Evolutionary conservation across 495 filamentous ascomycete species (phyloP), one percentile per base, ranked within the genome.

Genomic region (Cetradonia linearis): DNA sequence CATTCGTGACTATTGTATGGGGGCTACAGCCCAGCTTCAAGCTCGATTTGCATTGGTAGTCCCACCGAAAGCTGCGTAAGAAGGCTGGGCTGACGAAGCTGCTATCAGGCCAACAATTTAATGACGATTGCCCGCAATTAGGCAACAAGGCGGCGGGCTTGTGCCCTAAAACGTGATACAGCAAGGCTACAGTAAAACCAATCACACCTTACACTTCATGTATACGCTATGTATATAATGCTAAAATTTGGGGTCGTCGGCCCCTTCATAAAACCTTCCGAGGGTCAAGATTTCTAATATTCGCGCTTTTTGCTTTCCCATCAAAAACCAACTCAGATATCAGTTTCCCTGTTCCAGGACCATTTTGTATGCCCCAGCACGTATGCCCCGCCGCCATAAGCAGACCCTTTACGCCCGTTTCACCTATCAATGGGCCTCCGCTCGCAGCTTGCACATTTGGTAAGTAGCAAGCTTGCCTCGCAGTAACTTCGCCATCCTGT

Each of bases 321-420:
- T 94, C 89, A 67, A 91, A 86, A 5, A 94, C 75, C 71, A 93
- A 81, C 68, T 92, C 89, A 60, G 86, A 88, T 74, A 98, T 86
- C 38, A 95, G 72, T 76, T 86, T 89, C 5, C 92, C 93, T 23
- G 91, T 96, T 8, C 83, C 94, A 5, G 91, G 90, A 3, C 84
- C 90, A 77, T 98, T 98, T 71, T 96, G 92, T 55, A 98, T 95
- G 18, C 61, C 61, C 93, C 93, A 97, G 72, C 93, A 97, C 4
- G 89, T 95, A 73, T 98, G 93, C 14, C 93, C 93, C 8, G 88
- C 79, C 3, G 94, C 93, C 62, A 98, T 73, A 69, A 90, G 83
- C 38, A 96, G 66, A 0, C 94, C 91, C 27, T 84, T 82, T 1
- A 85, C 81, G 5, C 82, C 78, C 27, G 91, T 89, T 62, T 81